These are phyloP conservation scores for Pseudodiploospora longispora DNA, from an alignment of 2,329 filamentous ascomycete species.

Conservation along the genomic window DNA sequence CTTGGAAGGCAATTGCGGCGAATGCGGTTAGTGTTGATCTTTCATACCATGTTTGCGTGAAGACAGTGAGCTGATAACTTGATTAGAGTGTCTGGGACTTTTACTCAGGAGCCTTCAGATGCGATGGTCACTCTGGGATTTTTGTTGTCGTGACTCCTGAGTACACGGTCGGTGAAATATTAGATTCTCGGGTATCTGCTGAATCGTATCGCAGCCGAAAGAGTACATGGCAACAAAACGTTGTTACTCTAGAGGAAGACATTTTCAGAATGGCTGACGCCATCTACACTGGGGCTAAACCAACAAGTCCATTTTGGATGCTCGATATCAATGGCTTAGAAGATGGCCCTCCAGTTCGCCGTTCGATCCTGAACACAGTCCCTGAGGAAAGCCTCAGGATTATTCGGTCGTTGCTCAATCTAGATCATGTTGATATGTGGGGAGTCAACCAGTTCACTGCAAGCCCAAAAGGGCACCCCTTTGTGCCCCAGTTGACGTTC, in stretches of 20 bases:
- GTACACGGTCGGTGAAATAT: constrained; percentile 15
- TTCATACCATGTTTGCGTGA: neutral
- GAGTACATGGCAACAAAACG: neutral
- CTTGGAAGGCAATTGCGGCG: constrained; percentile 16
- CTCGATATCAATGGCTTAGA: too few relatives aligned
- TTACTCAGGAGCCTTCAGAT: constrained; percentile 9
- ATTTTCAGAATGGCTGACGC: neutral
- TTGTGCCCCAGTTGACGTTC: constrained; percentile 10
- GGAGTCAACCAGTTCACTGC: constrained; percentile 12
- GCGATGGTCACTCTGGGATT: constrained; percentile 13
- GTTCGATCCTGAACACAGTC: too few relatives aligned
- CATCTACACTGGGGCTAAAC: neutral
- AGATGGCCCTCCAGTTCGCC: neutral
- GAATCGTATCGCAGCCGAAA: too few relatives aligned
- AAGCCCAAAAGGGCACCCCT: neutral
- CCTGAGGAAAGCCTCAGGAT: too few relatives aligned
- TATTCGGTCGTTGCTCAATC: too few relatives aligned
- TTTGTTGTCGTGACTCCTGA: constrained; percentile 19
- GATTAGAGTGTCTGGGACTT: constrained; percentile 22
- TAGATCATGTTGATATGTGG: constrained; percentile 4
- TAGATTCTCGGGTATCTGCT: neutral
- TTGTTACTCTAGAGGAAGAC: neutral
- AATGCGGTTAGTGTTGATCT: constrained; percentile 15
- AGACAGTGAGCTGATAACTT: neutral
- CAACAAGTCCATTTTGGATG: constrained; percentile 1